Percentiles rank a stretch among this genome's conserved stretches.
Evolutionary conservation across 2,329 filamentous ascomycete genomes (phyloP).

Genomic region (Xylaria hypoxylon): DNA sequence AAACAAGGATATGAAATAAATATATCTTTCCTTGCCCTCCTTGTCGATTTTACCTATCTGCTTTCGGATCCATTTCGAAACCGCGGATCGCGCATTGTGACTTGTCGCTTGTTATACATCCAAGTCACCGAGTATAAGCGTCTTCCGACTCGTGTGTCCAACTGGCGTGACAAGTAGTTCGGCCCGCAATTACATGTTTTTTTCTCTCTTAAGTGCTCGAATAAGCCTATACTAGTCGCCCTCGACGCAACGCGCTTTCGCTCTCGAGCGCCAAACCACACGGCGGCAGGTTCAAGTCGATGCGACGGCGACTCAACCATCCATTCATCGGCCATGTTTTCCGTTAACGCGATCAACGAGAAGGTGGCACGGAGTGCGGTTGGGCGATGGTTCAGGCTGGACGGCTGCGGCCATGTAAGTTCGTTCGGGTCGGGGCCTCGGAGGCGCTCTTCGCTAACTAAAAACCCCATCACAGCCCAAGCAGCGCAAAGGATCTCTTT

Average conservation of each 20-base stretch:
- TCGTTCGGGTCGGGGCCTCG: constrained; percentile 2
- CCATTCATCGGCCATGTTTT: constrained; percentile 29
- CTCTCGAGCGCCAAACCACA: constrained; percentile 25
- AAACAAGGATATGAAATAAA: neutral
- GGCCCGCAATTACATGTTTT: constrained; percentile 17
- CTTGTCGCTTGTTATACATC: constrained; percentile 13
- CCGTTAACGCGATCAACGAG: constrained; percentile 32
- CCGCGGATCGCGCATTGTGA: constrained; percentile 13
- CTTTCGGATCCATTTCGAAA: constrained; percentile 9
- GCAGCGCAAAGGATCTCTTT: constrained; percentile 79
- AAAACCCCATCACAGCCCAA: constrained; percentile 62
- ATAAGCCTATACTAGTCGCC: neutral
- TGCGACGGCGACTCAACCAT: constrained; percentile 19
- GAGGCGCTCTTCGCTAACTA: constrained; percentile 29
- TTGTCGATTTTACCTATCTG: neutral
- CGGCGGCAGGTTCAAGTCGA: constrained; percentile 26
- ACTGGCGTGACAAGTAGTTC: constrained; percentile 28
- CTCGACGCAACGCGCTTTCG: constrained; percentile 11
- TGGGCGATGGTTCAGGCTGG: constrained; percentile 81
- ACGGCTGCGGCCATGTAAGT: constrained; percentile 84
- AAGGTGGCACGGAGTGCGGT: constrained; percentile 68
- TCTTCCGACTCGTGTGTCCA: constrained; percentile 15
- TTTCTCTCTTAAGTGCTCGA: neutral
- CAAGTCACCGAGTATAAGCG: constrained; percentile 8
- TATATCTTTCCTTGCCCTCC: constrained; percentile 13